Conservation (phyloP, 306 rosid genomes). For the Fagus crenata region DNA sequence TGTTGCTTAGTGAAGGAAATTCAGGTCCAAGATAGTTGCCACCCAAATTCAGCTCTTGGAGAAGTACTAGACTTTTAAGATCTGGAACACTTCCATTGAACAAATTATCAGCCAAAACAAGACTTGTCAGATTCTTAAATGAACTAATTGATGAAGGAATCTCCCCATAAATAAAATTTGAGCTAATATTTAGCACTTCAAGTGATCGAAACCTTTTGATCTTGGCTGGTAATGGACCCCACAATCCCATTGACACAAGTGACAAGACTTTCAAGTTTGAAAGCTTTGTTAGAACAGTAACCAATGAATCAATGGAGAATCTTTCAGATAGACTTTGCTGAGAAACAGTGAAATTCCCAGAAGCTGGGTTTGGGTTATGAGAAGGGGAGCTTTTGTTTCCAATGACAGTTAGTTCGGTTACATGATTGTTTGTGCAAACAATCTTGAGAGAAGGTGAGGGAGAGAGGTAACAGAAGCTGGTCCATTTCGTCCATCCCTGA, state of each 20-base stretch:
- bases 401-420: conserved; percentile 58
- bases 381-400: conserved; percentile 62
- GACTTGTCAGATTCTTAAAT: conserved; percentile 47
- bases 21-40: conserved; percentile 61
- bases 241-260: conserved; percentile 68
- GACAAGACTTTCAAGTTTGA: conserved; percentile 60
- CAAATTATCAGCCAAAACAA: conserved; percentile 64
- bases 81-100: conserved; percentile 72
- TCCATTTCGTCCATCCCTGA: conserved; percentile 64
- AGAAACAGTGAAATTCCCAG: conserved; percentile 29
- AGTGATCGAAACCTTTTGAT: conserved; percentile 55
- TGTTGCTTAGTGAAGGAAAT: conserved; percentile 51
- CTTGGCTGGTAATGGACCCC: conserved; percentile 85
- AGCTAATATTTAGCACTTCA: conserved; percentile 63
- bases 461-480: conserved; percentile 68
- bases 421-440: conserved; percentile 49
- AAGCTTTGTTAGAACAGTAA: conserved; percentile 67
- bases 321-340: conserved; percentile 51
- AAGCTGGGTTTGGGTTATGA: conserved; percentile 26
- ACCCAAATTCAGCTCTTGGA: conserved; percentile 60
- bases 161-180: conserved; percentile 63
- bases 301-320: conserved; percentile 71
- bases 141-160: conserved; percentile 55
- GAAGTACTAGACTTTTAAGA: conserved; percentile 44
- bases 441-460: conserved; percentile 60